Evolutionary conservation across 2,329 filamentous ascomycete species (phyloP), one percentile per base, ranked within the genome.

Genomic region (Nothomitra cinnamomea): DNA sequence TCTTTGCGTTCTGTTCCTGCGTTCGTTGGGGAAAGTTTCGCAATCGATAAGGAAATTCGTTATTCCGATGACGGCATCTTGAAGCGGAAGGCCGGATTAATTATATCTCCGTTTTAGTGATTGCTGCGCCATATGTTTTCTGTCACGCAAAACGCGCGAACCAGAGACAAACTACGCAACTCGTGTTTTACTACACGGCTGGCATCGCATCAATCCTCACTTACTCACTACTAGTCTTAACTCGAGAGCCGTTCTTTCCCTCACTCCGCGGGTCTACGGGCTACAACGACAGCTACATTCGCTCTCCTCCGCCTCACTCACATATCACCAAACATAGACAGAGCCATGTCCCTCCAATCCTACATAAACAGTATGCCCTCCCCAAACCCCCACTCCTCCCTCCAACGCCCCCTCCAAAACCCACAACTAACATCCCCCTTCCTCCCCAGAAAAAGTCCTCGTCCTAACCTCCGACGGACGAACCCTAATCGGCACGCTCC

Each of bases 401-500:
- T 28, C 17, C 28, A n/a, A 4, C 40, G 36, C 47, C 41, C 47
- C 25, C 41, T 41, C 13, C 45, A 7, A 47, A 53, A n/a, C n/a
- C n/a, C 51, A 17, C 19, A 51, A 36, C 45, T 41, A 25, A 47
- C 40, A 32, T 52, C 42, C 22, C 35, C 25, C 19, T 45, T 21
- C 25, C 50, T 28, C 19, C 45, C 42, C 54, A 59, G 58, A 59
- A 52, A 54, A 54, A 40, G 43, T 56, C 2, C 38, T 54, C 28
- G 49, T 55, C 47, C 51, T 59, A 53, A 60, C 56, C 28, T 49
- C 55, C 51, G 56, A 58, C 50, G 52, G 52, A 12, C 53, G 55
- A 32, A 57, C 51, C 25, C 67, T 74, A 56, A 66, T 69, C 59
- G 92, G 92, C 56, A 89, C 76, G 1, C 79, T 98, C 53, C 74